Conservation (phyloP, 768 basidiomycete genomes). For the Saitozyma podzolica region DNA sequence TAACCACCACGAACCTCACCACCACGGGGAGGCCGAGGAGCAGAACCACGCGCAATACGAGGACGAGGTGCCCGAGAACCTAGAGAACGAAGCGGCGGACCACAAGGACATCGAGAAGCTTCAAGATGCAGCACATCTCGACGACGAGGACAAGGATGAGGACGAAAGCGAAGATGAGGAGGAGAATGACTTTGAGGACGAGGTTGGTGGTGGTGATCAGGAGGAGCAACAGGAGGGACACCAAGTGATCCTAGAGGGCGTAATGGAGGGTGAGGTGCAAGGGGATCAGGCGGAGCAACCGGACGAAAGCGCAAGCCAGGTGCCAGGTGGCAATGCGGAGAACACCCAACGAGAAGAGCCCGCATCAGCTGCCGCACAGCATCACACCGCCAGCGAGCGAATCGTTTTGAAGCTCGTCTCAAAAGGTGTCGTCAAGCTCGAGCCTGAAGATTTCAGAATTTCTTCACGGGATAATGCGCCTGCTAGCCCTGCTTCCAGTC, state of each 20-base stretch:
- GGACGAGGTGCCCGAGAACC: neutral
- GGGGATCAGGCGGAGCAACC: no score
- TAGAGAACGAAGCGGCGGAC: neutral
- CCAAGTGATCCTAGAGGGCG: neutral
- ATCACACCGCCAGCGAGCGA: neutral
- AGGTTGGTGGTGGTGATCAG: neutral
- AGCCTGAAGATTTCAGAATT: neutral
- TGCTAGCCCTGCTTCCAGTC: no score
- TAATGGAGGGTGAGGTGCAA: no score
- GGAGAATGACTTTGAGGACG: slow-evolving; percentile 5
- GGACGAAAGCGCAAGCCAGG: no score
- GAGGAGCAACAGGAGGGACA: neutral
- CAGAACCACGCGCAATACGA: neutral
- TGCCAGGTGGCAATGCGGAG: no score
- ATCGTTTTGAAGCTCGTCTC: slow-evolving; percentile 11
- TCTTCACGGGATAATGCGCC: no score
- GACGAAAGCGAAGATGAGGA: slow-evolving; percentile 5
- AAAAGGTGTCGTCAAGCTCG: neutral
- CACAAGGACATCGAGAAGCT: neutral
- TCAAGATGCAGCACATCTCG: neutral
- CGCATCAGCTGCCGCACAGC: neutral
- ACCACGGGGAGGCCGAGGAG: neutral
- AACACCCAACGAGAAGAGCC: neutral
- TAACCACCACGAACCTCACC: no score
- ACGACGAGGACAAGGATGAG: neutral